These are phyloP conservation scores for Cryptococcus sp. DNA, from an alignment of 1,284 basidiomycete genomes.

Conservation along the genomic window DNA sequence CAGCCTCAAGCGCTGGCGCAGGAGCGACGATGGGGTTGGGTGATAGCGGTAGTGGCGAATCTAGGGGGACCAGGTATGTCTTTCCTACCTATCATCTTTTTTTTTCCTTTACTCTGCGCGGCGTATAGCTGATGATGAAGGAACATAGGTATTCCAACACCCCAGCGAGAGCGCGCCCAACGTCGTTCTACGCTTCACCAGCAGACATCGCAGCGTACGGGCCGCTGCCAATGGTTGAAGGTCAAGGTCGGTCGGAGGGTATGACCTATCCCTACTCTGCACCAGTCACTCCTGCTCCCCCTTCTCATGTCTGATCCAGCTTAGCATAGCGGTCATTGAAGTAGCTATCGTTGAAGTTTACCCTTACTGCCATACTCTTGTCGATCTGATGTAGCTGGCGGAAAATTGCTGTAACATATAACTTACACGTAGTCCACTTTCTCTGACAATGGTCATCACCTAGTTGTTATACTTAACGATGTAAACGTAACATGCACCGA, in stretches of 20 bases:
- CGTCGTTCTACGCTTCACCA: constrained; percentile 24
- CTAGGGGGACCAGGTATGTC: neutral
- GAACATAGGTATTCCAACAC: neutral
- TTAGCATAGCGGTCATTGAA: neutral
- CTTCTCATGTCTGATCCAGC: constrained; percentile 2
- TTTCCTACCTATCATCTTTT: too few species aligned
- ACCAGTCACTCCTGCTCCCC: constrained; percentile 5
- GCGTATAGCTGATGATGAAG: too few species aligned
- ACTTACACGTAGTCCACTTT: too few species aligned
- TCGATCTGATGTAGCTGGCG: too few species aligned
- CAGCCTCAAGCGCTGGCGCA: neutral
- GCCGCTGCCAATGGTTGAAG: constrained; percentile 10
- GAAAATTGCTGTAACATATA: too few species aligned
- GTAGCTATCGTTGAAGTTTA: too few species aligned
- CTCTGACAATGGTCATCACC: too few species aligned
- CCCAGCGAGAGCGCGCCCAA: constrained; percentile 11
- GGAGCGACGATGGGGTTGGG: neutral
- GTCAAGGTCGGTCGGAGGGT: neutral
- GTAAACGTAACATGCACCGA: too few species aligned
- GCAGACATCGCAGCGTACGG: constrained; percentile 21
- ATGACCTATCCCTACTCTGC: constrained; percentile 1
- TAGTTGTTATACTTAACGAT: too few species aligned
- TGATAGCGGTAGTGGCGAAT: neutral
- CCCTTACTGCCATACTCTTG: too few species aligned
- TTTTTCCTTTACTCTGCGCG: too few species aligned